Percentiles rank a stretch among this genome's conserved stretches.
phyloP scores from a whole-genome alignment of 2,329 filamentous ascomycete genomes.

The Atkinsonella hypoxylon region DNA sequence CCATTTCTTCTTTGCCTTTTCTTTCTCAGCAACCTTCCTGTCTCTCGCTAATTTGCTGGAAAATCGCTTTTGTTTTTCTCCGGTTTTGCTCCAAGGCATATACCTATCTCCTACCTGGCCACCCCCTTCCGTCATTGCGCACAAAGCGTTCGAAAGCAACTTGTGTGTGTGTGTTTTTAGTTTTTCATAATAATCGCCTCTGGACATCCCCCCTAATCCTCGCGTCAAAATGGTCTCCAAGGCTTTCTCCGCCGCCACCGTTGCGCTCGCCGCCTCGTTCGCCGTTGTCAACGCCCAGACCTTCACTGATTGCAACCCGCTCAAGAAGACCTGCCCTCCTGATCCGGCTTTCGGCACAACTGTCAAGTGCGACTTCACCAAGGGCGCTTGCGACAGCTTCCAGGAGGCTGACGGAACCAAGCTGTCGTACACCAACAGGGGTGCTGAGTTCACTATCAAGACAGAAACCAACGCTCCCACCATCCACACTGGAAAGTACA shows the following conservation, averaged over 20 bases:
- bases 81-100: neutral
- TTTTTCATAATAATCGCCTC: neutral
- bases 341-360: conserved; percentile 61
- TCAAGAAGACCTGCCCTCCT: conserved; percentile 51
- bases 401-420: conserved; percentile 32
- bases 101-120: neutral
- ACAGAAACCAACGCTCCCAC: conserved; percentile 55
- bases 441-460: conserved; percentile 55
- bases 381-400: conserved; percentile 52
- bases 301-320: conserved; percentile 42
- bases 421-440: conserved; percentile 34
- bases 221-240: conserved; percentile 29
- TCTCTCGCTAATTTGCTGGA: conserved; percentile 2
- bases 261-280: conserved; percentile 35
- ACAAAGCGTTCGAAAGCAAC: neutral
- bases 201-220: neutral
- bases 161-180: too few species aligned
- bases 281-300: conserved; percentile 43
- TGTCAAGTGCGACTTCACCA: conserved; percentile 60
- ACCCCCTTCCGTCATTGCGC: neutral
- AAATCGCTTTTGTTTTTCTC: neutral
- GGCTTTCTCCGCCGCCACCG: conserved; percentile 29
- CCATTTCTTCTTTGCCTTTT: neutral
- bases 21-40: neutral
- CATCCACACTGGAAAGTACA: conserved; percentile 71